Evolutionary conservation across 495 filamentous ascomycete species (phyloP).

Genomic region (Neurospora sublineolata): DNA sequence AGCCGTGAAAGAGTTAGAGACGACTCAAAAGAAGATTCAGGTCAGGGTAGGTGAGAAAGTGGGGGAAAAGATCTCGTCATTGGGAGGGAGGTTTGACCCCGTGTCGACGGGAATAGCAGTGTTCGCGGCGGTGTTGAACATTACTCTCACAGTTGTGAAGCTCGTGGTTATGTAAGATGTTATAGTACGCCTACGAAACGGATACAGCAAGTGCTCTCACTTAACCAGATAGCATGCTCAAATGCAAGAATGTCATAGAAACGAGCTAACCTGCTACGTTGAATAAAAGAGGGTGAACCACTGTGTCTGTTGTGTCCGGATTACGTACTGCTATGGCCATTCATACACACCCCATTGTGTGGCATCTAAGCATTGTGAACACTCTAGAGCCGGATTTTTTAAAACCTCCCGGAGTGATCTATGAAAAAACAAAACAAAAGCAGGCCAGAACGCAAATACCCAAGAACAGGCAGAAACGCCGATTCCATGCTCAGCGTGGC

Average conservation of each 20-base stretch:
- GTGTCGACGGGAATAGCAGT: neutral
- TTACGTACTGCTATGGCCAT: neutral
- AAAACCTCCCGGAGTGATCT: neutral
- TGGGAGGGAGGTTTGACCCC: neutral
- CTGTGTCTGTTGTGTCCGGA: neutral
- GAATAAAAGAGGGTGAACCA: neutral
- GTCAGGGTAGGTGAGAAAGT: neutral
- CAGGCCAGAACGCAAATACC: neutral
- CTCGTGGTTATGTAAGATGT: neutral
- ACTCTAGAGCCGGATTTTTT: neutral
- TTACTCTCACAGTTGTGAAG: neutral
- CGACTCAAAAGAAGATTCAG: neutral
- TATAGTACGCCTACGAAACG: neutral
- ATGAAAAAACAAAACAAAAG: neutral
- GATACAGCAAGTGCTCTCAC: neutral
- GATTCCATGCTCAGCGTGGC: neutral
- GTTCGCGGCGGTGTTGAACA: neutral
- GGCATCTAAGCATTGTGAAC: neutral
- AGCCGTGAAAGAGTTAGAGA: neutral
- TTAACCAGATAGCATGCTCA: neutral
- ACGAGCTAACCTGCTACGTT: neutral
- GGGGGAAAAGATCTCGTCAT: neutral
- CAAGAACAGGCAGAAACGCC: neutral
- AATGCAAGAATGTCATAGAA: neutral
- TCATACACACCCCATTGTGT: neutral